Conservation (phyloP, 345 rosid species). For the Hypericum perforatum region DNA sequence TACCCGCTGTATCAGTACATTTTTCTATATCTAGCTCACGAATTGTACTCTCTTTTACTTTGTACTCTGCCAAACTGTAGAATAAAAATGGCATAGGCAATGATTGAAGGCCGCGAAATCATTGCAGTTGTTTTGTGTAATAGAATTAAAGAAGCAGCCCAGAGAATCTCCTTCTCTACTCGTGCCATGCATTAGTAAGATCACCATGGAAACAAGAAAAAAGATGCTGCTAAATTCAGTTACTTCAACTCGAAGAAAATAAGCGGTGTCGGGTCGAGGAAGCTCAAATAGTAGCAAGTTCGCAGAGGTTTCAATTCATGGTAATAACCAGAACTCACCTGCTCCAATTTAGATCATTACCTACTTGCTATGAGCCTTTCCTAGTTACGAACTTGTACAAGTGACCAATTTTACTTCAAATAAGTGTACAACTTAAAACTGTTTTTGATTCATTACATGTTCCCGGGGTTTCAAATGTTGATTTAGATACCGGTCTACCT, state of each 20-base stretch:
- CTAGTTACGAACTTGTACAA: too few species aligned
- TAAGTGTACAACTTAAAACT: too few species aligned
- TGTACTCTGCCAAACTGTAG: constrained; percentile 18
- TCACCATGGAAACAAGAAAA: constrained; percentile 4
- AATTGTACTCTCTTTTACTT: constrained; percentile 11
- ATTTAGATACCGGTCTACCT: too few species aligned
- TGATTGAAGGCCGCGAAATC: constrained; percentile 2
- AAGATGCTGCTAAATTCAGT: not conserved
- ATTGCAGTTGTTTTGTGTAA: constrained; percentile 12
- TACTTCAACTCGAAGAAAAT: not conserved
- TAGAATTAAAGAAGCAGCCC: constrained; percentile 13
- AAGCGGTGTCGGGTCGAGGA: too few species aligned
- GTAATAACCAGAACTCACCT: too few species aligned
- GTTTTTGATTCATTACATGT: too few species aligned
- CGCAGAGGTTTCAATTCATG: too few species aligned
- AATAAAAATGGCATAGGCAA: constrained; percentile 20
- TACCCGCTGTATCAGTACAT: constrained; percentile 10
- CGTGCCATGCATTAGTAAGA: not conserved
- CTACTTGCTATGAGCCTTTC: too few species aligned
- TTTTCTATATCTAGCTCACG: constrained; percentile 8
- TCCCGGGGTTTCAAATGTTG: too few species aligned
- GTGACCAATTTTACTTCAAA: too few species aligned
- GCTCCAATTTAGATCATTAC: too few species aligned
- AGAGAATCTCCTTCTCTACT: constrained; percentile 15
- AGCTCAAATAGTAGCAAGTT: too few species aligned